These are phyloP conservation scores for Ramaria rubella DNA, from an alignment of 768 basidiomycete species.

Conservation along the genomic window DNA sequence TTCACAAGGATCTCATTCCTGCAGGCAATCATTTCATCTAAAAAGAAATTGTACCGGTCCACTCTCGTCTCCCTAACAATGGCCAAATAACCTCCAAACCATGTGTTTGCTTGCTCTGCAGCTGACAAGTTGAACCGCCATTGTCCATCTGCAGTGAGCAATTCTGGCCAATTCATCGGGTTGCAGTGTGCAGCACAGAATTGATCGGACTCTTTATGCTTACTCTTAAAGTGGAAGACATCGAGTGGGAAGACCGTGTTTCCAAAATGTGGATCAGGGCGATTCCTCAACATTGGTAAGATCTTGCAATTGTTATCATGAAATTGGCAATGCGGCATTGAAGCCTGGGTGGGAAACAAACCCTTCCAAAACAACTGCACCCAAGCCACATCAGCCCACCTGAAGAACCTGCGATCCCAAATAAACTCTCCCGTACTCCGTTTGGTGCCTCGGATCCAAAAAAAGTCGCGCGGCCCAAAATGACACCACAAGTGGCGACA, in stretches of 20 bases:
- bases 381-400: not conserved
- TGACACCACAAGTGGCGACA: too few relatives aligned
- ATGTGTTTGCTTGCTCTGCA: slow-evolving; percentile 30
- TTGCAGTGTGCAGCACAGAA: slow-evolving; percentile 24
- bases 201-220: slow-evolving; percentile 19
- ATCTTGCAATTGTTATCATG: slow-evolving; percentile 21
- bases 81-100: slow-evolving; percentile 27
- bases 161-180: too few relatives aligned
- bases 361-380: slow-evolving; percentile 2
- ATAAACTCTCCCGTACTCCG: slow-evolving; percentile 11
- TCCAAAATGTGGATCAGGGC: slow-evolving; percentile 12
- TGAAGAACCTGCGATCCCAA: not conserved
- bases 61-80: slow-evolving; percentile 25
- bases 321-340: slow-evolving; percentile 14
- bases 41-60: slow-evolving; percentile 15
- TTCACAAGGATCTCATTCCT: not conserved
- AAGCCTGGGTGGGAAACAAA: slow-evolving; percentile 6
- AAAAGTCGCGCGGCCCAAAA: too few relatives aligned
- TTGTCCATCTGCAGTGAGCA: slow-evolving; percentile 14
- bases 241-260: slow-evolving; percentile 16
- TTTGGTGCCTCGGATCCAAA: too few relatives aligned
- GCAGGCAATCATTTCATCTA: slow-evolving; percentile 8
- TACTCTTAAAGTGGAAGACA: slow-evolving; percentile 19
- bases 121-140: slow-evolving; percentile 31
- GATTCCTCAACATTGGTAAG: slow-evolving; percentile 8